Evolutionary conservation across 768 basidiomycete species (phyloP).

Genomic region (Dacryopinax spathularia): DNA sequence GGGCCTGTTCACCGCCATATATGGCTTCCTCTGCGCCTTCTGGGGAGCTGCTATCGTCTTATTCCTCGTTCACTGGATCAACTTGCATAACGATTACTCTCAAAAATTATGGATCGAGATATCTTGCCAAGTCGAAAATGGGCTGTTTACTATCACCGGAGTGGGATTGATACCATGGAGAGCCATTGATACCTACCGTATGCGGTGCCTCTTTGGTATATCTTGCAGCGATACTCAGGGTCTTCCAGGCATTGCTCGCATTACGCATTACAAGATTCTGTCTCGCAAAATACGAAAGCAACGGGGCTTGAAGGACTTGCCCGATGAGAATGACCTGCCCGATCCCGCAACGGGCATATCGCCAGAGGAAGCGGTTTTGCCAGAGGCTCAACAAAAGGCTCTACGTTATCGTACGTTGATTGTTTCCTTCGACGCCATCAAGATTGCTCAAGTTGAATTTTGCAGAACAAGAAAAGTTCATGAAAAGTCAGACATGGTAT

Average conservation of each 20-base stretch:
- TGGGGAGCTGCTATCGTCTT: conserved; percentile 79
- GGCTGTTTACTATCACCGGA: conserved; percentile 67
- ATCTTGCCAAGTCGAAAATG: conserved; percentile 61
- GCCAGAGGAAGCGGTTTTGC: conserved; percentile 7
- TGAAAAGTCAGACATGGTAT: conserved; percentile 71
- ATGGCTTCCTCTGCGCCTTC: conserved; percentile 67
- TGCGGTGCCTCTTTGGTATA: conserved; percentile 14
- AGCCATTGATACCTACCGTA: conserved; percentile 60
- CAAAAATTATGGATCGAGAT: conserved; percentile 77
- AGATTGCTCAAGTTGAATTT: background rate
- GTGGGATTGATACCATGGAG: conserved; percentile 66
- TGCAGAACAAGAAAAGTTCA: conserved; percentile 54
- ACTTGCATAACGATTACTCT: conserved; percentile 48
- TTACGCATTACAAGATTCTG: conserved; percentile 56
- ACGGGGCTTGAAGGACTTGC: conserved; percentile 52
- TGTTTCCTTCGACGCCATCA: no score
- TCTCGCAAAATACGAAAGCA: conserved; percentile 44
- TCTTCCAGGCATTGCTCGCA: conserved; percentile 47
- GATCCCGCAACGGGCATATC: conserved; percentile 56
- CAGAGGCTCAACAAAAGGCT: conserved; percentile 5
- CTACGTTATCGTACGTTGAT: conserved; percentile 31
- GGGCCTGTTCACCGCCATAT: conserved; percentile 58
- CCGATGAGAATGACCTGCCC: conserved; percentile 65
- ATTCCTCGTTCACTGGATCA: conserved; percentile 53
- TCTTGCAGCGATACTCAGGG: background rate